phyloP scores from a whole-genome alignment of 164 flowering plant species.

The Akebia trifoliata region DNA sequence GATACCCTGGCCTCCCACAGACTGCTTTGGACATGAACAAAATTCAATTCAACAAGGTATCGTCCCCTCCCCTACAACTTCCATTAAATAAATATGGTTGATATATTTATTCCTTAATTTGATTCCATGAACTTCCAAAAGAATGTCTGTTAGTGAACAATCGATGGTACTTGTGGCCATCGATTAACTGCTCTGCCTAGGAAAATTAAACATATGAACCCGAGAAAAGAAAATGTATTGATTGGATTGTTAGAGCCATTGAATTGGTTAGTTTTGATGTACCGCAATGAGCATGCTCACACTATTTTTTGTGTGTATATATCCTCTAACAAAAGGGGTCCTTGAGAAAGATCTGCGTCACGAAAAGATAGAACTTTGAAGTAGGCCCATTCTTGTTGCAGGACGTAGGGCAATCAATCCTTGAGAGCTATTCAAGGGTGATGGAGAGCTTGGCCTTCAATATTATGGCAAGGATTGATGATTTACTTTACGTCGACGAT shows the following conservation, averaged over 20 bases:
- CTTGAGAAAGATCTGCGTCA: background rate
- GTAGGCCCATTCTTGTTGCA: constrained; percentile 18
- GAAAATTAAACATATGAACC: too few species aligned
- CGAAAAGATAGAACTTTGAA: background rate
- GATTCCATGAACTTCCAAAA: background rate
- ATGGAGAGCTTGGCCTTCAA: constrained; percentile 80
- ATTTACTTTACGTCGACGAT: constrained; percentile 64
- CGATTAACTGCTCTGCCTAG: too few species aligned
- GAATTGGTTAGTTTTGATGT: too few species aligned
- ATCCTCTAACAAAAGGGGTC: background rate
- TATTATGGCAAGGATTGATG: constrained; percentile 70
- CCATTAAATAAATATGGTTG: background rate
- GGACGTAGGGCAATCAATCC: constrained; percentile 88
- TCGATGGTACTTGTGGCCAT: too few species aligned
- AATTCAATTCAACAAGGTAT: constrained; percentile 77
- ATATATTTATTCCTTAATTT: background rate
- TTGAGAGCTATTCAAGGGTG: constrained; percentile 89
- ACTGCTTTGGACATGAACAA: constrained; percentile 69
- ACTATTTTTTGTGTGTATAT: too few species aligned
- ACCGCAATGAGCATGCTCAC: too few species aligned
- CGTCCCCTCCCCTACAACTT: background rate
- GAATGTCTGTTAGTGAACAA: too few species aligned
- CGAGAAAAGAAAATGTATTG: too few species aligned
- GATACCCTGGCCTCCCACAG: constrained; percentile 74
- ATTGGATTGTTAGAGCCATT: too few species aligned